phyloP scores from a whole-genome alignment of 306 rosid species.

The Notholithocarpus densiflorus region DNA sequence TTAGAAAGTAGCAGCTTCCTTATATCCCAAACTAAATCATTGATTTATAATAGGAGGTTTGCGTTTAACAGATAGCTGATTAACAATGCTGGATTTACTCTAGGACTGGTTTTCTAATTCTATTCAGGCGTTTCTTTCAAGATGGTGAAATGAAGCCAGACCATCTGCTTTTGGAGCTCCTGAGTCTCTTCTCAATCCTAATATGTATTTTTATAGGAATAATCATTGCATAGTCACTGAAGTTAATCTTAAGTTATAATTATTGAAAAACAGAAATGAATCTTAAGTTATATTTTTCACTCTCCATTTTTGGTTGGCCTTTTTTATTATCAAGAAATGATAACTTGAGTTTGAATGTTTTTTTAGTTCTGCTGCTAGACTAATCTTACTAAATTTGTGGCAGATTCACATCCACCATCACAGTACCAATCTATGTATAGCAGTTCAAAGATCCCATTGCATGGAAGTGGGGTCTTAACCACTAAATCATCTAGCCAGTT shows the following conservation, averaged over 20 bases:
- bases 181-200: neutral
- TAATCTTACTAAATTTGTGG: conserved; percentile 9
- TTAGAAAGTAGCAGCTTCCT: neutral
- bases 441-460: conserved; percentile 72
- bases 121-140: neutral
- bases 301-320: neutral
- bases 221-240: too few species aligned
- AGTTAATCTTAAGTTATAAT: too few species aligned
- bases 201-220: too few species aligned
- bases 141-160: neutral
- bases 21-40: neutral
- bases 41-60: neutral
- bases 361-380: neutral
- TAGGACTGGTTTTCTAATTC: neutral
- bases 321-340: neutral
- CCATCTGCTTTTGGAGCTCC: neutral
- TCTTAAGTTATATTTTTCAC: neutral
- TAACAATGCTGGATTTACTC: neutral
- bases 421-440: conserved; percentile 48
- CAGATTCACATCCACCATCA: conserved; percentile 22
- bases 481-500: conserved; percentile 30
- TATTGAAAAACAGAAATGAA: too few species aligned
- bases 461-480: conserved; percentile 38
- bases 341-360: neutral
- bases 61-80: neutral